Base-by-base conservation (phyloP, 257 asterid genomes). In the Cordia subcordata region DNA sequence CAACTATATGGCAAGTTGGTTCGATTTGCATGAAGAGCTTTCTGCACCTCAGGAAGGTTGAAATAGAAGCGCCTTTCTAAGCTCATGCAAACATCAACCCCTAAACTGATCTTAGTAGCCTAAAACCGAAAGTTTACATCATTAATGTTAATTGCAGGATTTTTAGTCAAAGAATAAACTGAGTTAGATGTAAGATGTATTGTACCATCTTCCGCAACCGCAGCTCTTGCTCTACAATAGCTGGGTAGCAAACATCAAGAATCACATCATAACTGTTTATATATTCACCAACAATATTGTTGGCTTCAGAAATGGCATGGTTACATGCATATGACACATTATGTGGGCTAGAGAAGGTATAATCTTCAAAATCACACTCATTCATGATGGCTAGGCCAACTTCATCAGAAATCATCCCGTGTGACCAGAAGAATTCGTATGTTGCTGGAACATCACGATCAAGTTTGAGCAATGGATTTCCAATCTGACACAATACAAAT, bases 331-430 rank as follows among this genome's bases (percentile, higher is more conserved):
- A 20, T 15, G 97, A 78, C 52, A 78, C 90, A 37, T 86, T 89
- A 73, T 93, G 99, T 4, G 95, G 87, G 60, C 78, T 69, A 16
- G 75, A 76, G 47, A 75, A 93, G 0, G 92, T 72, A 52, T 93
- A 93, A 60, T 93, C 97, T 8, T 93, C 95, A 60, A 93, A 93
- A 37, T 86, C 86, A 55, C 99, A 93, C n/a, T 89, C 89, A 49
- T 77, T 85, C 84, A 73, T 86, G 54, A 93, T 85, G 61, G 94
- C 52, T 44, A 83, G 91, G 46, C 95, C 94, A 12, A 74, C 18
- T 77, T 93, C 99, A 74, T 93, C 99, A 55, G 99, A 93, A 66
- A 93, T 89, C 97, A 93, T 86, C 20, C 99, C 99, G 38, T 89
- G 99, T 8, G 99, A 93, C 99, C 99, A 93, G 63, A 83, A 93